These are phyloP conservation scores for Cytospora mali DNA, from an alignment of 2,329 filamentous ascomycete genomes.

Conservation along the genomic window DNA sequence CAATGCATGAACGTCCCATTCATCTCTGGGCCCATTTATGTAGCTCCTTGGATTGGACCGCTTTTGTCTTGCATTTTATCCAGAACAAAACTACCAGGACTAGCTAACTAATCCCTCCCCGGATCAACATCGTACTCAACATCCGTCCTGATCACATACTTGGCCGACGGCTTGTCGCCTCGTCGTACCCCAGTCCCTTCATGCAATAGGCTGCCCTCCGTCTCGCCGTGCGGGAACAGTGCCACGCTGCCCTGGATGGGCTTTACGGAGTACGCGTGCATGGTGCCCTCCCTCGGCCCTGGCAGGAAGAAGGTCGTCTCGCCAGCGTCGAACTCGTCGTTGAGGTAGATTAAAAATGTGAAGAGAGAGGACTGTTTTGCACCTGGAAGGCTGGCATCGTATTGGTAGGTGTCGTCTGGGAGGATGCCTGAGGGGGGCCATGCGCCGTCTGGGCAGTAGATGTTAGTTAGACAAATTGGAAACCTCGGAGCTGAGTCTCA, in stretches of 20 bases:
- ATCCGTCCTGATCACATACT: slow-evolving; percentile 72
- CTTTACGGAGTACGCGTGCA: slow-evolving; percentile 70
- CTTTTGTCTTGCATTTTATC: neutral
- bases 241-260: slow-evolving; percentile 70
- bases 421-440: slow-evolving; percentile 72
- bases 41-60: no score
- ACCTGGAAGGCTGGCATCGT: slow-evolving; percentile 63
- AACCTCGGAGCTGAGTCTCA: no score
- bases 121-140: slow-evolving; percentile 67
- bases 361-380: slow-evolving; percentile 68
- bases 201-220: slow-evolving; percentile 65
- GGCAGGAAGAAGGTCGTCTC: slow-evolving; percentile 56
- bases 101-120: slow-evolving; percentile 7
- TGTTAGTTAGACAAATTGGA: neutral
- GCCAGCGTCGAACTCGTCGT: slow-evolving; percentile 28
- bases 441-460: slow-evolving; percentile 53
- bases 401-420: slow-evolving; percentile 61
- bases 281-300: slow-evolving; percentile 61
- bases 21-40: no score
- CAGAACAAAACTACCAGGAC: neutral
- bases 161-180: slow-evolving; percentile 47
- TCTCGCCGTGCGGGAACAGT: slow-evolving; percentile 71
- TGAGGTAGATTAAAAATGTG: slow-evolving; percentile 55
- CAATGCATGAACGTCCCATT: no score
- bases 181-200: slow-evolving; percentile 72